phyloP scores from a whole-genome alignment of 257 asterid genomes.

The Solanum sejunctum region DNA sequence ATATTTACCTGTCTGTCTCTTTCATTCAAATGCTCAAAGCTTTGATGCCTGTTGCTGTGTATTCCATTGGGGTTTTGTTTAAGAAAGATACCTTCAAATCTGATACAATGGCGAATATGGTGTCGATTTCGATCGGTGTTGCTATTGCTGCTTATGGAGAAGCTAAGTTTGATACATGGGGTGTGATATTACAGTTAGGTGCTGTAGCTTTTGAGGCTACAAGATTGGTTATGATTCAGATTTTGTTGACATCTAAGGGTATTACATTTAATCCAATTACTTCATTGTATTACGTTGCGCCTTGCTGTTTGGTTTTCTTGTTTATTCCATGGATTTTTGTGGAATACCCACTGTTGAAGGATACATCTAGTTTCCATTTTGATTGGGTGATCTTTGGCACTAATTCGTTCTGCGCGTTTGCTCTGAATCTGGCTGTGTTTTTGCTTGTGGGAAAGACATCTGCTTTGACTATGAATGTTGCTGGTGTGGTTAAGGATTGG shows the following conservation, averaged over 20 bases:
- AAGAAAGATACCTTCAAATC: slow-evolving; percentile 32
- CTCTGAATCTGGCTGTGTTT: slow-evolving; percentile 57
- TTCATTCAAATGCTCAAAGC: slow-evolving; percentile 72
- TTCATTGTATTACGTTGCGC: slow-evolving; percentile 54
- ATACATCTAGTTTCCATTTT: slow-evolving; percentile 38
- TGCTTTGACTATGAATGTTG: slow-evolving; percentile 70
- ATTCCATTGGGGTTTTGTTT: slow-evolving; percentile 35
- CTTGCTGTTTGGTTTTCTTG: slow-evolving; percentile 48
- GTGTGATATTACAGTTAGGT: slow-evolving; percentile 47
- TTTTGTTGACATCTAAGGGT: slow-evolving; percentile 42
- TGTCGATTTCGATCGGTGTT: slow-evolving; percentile 63
- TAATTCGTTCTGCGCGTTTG: slow-evolving; percentile 52
- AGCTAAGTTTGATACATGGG: slow-evolving; percentile 55
- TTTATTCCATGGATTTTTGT: slow-evolving; percentile 48
- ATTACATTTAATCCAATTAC: slow-evolving; percentile 52
- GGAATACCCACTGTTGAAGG: slow-evolving; percentile 46
- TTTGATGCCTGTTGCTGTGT: slow-evolving; percentile 62
- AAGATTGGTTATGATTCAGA: slow-evolving; percentile 59
- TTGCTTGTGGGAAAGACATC: slow-evolving; percentile 62
- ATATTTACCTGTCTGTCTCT: slow-evolving; percentile 54
- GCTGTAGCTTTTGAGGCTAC: slow-evolving; percentile 67
- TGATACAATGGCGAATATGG: slow-evolving; percentile 52
- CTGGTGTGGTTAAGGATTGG: slow-evolving; percentile 75
- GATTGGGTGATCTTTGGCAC: slow-evolving; percentile 50
- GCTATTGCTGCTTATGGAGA: slow-evolving; percentile 67